Conservation (phyloP, 176 grass and related monocot genomes). For the Areca catechu region DNA sequence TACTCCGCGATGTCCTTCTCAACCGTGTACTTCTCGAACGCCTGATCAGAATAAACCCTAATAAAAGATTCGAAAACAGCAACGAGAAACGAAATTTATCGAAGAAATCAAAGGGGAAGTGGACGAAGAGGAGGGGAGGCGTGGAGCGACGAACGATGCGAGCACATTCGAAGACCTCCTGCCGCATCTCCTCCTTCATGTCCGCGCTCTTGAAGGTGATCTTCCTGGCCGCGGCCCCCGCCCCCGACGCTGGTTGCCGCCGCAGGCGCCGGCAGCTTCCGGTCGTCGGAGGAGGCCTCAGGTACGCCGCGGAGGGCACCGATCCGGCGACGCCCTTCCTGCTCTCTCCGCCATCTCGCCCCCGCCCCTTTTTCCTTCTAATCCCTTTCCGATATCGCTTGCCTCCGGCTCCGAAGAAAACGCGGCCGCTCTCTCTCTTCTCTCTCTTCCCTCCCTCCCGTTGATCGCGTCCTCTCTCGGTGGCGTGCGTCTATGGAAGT, state of each 20-base stretch:
- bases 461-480: no score
- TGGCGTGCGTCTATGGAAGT: no score
- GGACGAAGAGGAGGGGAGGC: not conserved
- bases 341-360: slow-evolving; percentile 55
- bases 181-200: slow-evolving; percentile 96
- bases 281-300: slow-evolving; percentile 44
- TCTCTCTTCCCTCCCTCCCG: no score
- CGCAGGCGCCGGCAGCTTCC: slow-evolving; percentile 32
- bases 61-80: not conserved
- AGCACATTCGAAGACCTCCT: slow-evolving; percentile 82
- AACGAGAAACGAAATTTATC: not conserved
- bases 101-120: not conserved
- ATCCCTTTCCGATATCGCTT: no score
- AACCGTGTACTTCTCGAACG: slow-evolving; percentile 77
- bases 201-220: slow-evolving; percentile 98
- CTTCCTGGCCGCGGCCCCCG: slow-evolving; percentile 30
- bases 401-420: no score
- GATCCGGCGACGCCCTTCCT: slow-evolving; percentile 19
- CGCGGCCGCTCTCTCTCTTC: no score
- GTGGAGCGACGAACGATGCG: slow-evolving; percentile 42
- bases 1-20: slow-evolving; percentile 99
- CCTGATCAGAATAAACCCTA: slow-evolving; percentile 24
- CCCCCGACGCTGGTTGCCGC: slow-evolving; percentile 4
- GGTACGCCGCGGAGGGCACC: slow-evolving; percentile 10
- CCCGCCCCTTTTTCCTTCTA: not conserved